Evolutionary conservation across 108 stramenopile genomes (phyloP).

Genomic region (Heterococcus sp.): DNA sequence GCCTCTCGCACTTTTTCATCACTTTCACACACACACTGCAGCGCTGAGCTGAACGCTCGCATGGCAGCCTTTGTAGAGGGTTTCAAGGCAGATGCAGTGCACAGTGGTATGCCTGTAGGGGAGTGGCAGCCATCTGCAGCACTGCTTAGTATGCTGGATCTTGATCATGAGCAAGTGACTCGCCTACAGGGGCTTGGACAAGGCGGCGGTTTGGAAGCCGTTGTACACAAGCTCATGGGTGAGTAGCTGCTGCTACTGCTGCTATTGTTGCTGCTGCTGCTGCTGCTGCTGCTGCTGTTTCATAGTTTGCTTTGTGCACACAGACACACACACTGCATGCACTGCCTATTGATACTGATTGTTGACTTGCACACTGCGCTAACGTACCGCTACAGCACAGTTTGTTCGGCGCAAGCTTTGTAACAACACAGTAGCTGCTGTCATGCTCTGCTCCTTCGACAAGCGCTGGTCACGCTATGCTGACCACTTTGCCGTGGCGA

Average conservation of each 20-base stretch:
- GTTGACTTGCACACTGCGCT: not conserved
- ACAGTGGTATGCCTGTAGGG: too few species aligned
- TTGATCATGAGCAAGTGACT: not conserved
- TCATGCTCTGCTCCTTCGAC: too few species aligned
- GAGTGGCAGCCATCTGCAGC: not conserved
- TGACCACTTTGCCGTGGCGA: too few species aligned
- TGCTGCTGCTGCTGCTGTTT: not conserved
- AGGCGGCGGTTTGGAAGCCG: not conserved
- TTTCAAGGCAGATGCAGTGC: not conserved
- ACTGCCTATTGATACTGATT: not conserved
- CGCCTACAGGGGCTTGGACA: not conserved
- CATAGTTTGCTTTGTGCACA: not conserved
- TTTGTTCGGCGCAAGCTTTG: too few species aligned
- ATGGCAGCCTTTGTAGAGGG: not conserved
- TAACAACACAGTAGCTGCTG: too few species aligned
- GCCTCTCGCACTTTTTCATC: too few species aligned
- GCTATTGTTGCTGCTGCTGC: not conserved
- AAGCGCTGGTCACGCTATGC: too few species aligned
- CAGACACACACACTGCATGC: not conserved
- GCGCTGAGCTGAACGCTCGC: not conserved
- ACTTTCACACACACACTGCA: too few species aligned
- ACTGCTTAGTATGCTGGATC: not conserved
- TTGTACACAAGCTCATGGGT: not conserved
- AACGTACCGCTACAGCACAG: too few species aligned
- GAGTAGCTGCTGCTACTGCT: not conserved